Percentiles rank a stretch among this genome's conserved stretches.
Conservation (phyloP, 441 rosid genomes). For the Populus hybrid region DNA sequence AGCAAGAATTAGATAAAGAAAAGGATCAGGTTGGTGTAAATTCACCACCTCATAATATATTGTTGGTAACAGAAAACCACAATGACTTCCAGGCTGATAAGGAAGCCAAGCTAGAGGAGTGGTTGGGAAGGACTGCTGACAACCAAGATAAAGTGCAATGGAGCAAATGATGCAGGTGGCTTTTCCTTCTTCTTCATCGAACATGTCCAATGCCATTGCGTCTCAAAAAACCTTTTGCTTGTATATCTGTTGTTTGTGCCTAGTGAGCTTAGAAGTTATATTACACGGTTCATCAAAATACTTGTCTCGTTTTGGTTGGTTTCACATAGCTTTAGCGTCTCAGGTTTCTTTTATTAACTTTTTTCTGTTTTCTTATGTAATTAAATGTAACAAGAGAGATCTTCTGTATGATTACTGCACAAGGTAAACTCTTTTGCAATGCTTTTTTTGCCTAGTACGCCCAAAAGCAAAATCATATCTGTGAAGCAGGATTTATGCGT, state of each 20-base stretch:
- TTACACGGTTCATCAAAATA: background rate
- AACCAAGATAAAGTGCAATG: constrained; percentile 23
- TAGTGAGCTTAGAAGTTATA: background rate
- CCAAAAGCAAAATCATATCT: background rate
- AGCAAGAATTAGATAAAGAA: constrained; percentile 23
- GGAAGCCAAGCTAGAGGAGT: constrained; percentile 79
- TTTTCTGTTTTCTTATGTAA: background rate
- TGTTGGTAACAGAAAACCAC: constrained; percentile 34
- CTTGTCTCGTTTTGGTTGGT: background rate
- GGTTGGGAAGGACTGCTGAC: constrained; percentile 60
- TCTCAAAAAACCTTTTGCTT: constrained; percentile 19
- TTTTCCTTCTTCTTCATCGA: background rate
- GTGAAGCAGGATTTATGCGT: background rate
- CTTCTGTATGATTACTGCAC: background rate
- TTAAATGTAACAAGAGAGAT: background rate
- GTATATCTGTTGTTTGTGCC: constrained; percentile 17
- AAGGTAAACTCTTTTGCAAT: background rate
- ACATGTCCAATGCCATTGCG: background rate
- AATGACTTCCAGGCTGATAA: constrained; percentile 73
- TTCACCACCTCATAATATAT: constrained; percentile 6
- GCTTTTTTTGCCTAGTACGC: too few relatives aligned
- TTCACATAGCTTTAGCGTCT: background rate
- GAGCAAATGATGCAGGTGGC: constrained; percentile 13
- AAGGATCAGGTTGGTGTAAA: constrained; percentile 23
- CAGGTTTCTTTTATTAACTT: background rate